A percentile compares a stretch with the other conserved stretches of the same genome.
Conservation (phyloP, 306 rosid species). For the Coriaria nepalensis region DNA sequence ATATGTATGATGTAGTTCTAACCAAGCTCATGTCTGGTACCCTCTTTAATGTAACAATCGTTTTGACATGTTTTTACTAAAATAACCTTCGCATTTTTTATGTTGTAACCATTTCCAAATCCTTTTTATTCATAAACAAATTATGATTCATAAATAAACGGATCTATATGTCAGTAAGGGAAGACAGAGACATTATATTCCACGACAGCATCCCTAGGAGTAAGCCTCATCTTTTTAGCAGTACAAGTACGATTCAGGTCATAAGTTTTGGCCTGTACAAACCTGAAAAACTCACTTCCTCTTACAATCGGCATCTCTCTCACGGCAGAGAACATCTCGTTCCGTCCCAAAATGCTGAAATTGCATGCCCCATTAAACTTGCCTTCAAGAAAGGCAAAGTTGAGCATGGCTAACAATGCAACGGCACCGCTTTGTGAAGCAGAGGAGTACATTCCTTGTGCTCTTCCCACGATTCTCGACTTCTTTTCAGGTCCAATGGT, state of each 20-base stretch:
- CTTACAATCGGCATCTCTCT: constrained; percentile 71
- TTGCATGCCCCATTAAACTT: constrained; percentile 44
- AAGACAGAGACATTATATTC: constrained; percentile 49
- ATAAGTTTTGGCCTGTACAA: constrained; percentile 29
- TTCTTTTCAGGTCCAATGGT: constrained; percentile 25
- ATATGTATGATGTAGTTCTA: too few species aligned
- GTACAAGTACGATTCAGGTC: neutral
- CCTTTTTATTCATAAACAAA: too few species aligned
- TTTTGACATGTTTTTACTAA: too few species aligned
- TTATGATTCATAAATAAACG: too few species aligned
- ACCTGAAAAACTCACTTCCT: constrained; percentile 52
- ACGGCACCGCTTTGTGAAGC: constrained; percentile 39
- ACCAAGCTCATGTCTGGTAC: too few species aligned
- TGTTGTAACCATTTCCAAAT: too few species aligned
- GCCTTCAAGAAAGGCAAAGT: constrained; percentile 41
- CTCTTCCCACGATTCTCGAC: constrained; percentile 42
- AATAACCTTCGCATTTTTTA: too few species aligned
- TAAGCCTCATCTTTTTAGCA: neutral
- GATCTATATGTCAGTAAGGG: constrained; percentile 25
- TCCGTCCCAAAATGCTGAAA: constrained; percentile 48
- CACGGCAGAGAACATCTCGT: constrained; percentile 16
- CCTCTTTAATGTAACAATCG: too few species aligned
- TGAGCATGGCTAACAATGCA: constrained; percentile 31
- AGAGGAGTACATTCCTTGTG: constrained; percentile 49
- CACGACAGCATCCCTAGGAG: constrained; percentile 30